phyloP scores from a whole-genome alignment of 192 early-diverging fungal species.

The Phlyctochytrium planicorne region DNA sequence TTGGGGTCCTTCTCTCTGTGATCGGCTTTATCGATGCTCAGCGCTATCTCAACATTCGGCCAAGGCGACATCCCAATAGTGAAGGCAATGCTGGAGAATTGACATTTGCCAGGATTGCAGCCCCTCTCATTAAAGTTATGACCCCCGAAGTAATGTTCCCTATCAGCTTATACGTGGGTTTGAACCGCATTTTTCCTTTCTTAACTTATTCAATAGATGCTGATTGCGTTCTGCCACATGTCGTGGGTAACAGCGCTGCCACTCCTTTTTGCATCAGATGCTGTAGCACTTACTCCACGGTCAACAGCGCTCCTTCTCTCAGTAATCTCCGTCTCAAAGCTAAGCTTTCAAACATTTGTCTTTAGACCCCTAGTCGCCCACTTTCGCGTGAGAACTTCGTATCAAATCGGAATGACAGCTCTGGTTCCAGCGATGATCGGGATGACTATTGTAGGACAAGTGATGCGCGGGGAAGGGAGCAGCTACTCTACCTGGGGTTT shows the following conservation, averaged over 20 bases:
- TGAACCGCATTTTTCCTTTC: not conserved
- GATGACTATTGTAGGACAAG: conserved; percentile 14
- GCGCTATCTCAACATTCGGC: too few relatives aligned
- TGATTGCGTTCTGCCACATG: conserved; percentile 46
- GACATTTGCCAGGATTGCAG: too few relatives aligned
- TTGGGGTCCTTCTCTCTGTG: conserved; percentile 15
- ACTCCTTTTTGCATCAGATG: conserved; percentile 38
- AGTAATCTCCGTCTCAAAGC: conserved; percentile 35
- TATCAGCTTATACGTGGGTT: conserved; percentile 25
- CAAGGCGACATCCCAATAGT: too few relatives aligned
- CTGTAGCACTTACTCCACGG: conserved; percentile 19
- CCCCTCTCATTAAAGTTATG: conserved; percentile 11
- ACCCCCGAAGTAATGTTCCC: conserved; percentile 22
- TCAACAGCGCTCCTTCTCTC: conserved; percentile 27
- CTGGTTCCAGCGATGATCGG: conserved; percentile 19
- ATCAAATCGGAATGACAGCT: conserved; percentile 23
- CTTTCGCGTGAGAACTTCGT: conserved; percentile 17
- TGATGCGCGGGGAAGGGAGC: not conserved
- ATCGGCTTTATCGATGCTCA: conserved; percentile 3
- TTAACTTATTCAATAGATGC: not conserved
- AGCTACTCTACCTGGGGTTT: not conserved
- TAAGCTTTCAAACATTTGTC: conserved; percentile 31
- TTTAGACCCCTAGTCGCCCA: conserved; percentile 20
- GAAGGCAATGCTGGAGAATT: too few relatives aligned
- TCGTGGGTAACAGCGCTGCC: conserved; percentile 37